phyloP scores from a whole-genome alignment of 805 yeast genomes.

The Suhomyces pyralidae region DNA sequence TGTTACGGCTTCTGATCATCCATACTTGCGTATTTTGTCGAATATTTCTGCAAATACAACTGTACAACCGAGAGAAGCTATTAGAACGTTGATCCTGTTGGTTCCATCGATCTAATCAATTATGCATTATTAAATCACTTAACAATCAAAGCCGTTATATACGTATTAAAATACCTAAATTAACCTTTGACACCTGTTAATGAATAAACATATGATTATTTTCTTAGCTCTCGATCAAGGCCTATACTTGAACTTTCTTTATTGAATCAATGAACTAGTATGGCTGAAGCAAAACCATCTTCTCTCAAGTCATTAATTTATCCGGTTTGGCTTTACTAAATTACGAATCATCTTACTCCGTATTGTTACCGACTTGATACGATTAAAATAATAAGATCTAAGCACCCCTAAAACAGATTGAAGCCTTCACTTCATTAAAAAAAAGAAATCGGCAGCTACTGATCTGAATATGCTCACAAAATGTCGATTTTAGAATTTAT shows the following conservation, averaged over 20 bases:
- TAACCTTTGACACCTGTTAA: not conserved
- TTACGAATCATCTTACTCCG: not conserved
- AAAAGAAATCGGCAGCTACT: not conserved
- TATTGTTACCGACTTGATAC: not conserved
- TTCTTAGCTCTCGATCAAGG: not conserved
- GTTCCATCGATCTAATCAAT: not conserved
- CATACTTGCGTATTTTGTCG: not conserved
- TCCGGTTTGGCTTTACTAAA: not conserved
- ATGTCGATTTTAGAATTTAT: not conserved
- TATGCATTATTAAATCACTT: not conserved
- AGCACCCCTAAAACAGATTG: constrained; percentile 1
- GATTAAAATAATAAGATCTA: constrained; percentile 1
- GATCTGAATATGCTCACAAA: not conserved
- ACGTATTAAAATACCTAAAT: not conserved
- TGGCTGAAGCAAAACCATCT: not conserved
- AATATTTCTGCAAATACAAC: not conserved
- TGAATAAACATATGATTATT: not conserved
- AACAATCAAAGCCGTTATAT: not conserved
- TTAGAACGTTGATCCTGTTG: not conserved
- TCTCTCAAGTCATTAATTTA: not conserved
- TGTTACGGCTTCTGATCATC: not conserved
- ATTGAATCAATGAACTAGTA: not conserved
- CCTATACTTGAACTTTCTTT: not conserved
- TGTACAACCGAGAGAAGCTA: not conserved
- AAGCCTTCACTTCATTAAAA: not conserved